Conservation (phyloP, 768 basidiomycete genomes). For the Ephemerocybe angulata region DNA sequence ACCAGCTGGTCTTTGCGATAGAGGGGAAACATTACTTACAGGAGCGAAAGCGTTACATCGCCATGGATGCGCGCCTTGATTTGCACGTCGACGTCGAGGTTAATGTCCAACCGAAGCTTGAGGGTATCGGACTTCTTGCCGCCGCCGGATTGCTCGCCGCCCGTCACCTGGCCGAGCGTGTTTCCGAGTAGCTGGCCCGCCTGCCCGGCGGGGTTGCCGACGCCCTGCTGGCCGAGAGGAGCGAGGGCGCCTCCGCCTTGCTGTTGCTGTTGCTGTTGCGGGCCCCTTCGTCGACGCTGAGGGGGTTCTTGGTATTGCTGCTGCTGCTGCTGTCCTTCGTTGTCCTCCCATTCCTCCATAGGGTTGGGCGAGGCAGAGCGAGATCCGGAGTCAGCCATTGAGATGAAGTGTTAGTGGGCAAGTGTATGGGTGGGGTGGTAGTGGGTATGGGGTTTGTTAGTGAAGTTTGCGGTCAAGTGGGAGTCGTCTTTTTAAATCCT, state of each 20-base stretch:
- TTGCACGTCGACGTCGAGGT: constrained; percentile 31
- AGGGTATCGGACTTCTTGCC: constrained; percentile 17
- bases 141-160: constrained; percentile 15
- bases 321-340: constrained; percentile 9
- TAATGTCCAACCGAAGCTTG: constrained; percentile 31
- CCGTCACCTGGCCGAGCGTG: constrained; percentile 16
- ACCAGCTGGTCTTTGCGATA: not conserved
- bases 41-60: constrained; percentile 29
- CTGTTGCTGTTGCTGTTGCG: constrained; percentile 9
- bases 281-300: constrained; percentile 6
- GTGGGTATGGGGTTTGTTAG: not conserved
- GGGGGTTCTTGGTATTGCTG: constrained; percentile 11
- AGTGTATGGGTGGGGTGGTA: constrained; percentile 1
- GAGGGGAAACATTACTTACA: not conserved
- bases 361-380: constrained; percentile 18
- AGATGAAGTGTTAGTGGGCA: not conserved
- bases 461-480: not conserved
- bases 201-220: constrained; percentile 10
- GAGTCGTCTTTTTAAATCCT: not conserved
- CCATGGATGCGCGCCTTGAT: constrained; percentile 32
- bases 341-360: constrained; percentile 15
- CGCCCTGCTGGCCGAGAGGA: not conserved
- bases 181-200: constrained; percentile 16
- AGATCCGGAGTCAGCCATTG: constrained; percentile 15
- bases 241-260: constrained; percentile 13